Base-by-base conservation (phyloP, 139 green algal genomes). In the Astrephomene gubernaculifera region DNA sequence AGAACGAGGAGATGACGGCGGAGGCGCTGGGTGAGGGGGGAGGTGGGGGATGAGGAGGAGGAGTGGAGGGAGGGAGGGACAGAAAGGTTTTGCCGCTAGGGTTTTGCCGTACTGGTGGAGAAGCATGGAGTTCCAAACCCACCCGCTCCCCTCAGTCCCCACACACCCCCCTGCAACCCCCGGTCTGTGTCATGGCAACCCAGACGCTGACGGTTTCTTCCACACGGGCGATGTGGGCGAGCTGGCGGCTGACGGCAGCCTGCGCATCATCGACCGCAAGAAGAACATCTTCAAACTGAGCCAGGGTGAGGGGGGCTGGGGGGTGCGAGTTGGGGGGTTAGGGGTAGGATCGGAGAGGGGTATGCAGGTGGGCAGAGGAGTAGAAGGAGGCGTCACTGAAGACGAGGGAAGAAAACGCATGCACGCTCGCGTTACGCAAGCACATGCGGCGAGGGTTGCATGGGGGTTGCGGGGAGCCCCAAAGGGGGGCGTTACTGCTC, bases 261-360 rank as follows among this genome's bases (percentile, higher is more conserved):
- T 98, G 24, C 93, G 93, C 74, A 96, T 99, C 83, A 95, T 99
- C 31, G 97, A 99, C 90, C 90, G 97, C 86, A 98, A 98, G 90
- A 99, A 99, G 92, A 99, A 99, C 93, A 97, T 99, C 88, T 99
- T 99, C 95, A 99, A 99, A 93, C 93, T 99, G 35, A 88, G 90
- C 36, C 95, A 98, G 83, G 95, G 95, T 95, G 79, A 54, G 88
- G 24, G 33, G 33, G 29, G 35, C 49, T 19, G 6, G 31, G 4
- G 70, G 10, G 14, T 44, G 43, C 43, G 71, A 29, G 71, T 3
- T 14, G 71, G 24, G 71, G 45, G 31, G 14, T 4, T 10, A 54
- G 70, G 70, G 35, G 35, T 21, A 6, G 49, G 49, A 25, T 57
- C n/a, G n/a, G n/a, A n/a, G n/a, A n/a, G n/a, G n/a, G n/a, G n/a